These are phyloP conservation scores for Ogataea paradorogensis DNA, from an alignment of 805 yeast species.

Conservation along the genomic window DNA sequence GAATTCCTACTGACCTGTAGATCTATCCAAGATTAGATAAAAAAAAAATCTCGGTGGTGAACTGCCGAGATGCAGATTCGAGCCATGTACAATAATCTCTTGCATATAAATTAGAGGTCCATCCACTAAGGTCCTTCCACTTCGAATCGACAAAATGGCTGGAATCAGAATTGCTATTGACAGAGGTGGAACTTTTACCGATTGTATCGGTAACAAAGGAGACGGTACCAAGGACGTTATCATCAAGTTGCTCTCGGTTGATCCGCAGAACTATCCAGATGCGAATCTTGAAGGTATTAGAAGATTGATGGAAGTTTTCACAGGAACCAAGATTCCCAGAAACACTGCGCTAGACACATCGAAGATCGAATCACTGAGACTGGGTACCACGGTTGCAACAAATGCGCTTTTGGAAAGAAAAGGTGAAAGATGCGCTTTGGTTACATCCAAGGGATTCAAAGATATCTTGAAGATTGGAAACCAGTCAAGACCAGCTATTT, in stretches of 20 bases:
- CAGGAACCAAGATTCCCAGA: conserved; percentile 54
- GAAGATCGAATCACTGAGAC: conserved; percentile 63
- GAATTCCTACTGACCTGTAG: too few species aligned
- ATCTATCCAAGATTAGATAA: too few species aligned
- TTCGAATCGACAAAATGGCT: conserved; percentile 10
- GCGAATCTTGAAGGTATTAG: conserved; percentile 94
- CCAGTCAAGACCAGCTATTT: conserved; percentile 87
- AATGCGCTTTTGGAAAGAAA: conserved; percentile 90
- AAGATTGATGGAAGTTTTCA: conserved; percentile 62
- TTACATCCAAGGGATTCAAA: conserved; percentile 85
- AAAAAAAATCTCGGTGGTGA: not conserved
- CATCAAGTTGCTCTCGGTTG: conserved; percentile 81
- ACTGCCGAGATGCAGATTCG: not conserved
- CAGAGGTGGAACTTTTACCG: conserved; percentile 92
- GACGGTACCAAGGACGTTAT: conserved; percentile 57
- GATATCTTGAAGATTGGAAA: conserved; percentile 84
- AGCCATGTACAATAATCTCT: not conserved
- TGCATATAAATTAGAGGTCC: not conserved
- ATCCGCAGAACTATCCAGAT: conserved; percentile 82
- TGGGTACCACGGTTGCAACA: conserved; percentile 97
- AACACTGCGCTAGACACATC: conserved; percentile 59
- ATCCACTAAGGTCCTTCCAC: not conserved
- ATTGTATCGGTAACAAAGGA: conserved; percentile 55
- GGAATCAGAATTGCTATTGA: conserved; percentile 43
- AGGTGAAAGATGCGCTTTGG: conserved; percentile 81